phyloP scores from a whole-genome alignment of 805 yeast genomes.

The Lipomyces japonicus region DNA sequence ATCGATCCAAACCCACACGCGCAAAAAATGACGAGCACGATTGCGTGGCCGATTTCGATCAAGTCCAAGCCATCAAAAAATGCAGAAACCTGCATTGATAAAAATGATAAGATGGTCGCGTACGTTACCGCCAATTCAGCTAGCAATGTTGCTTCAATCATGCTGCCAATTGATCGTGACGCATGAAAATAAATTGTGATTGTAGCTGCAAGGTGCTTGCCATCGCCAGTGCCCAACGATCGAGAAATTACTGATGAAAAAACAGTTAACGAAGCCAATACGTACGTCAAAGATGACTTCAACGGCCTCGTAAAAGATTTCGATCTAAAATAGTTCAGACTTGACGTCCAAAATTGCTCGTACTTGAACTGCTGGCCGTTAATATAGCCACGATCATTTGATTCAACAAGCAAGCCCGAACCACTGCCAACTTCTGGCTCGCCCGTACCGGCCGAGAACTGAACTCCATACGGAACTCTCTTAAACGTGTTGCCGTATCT shows the following conservation, averaged over 20 bases:
- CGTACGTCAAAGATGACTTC: conserved; percentile 69
- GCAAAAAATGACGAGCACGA: conserved; percentile 51
- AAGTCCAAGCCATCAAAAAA: conserved; percentile 45
- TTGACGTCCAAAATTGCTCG: no score
- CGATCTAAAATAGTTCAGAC: no score
- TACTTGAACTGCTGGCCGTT: no score
- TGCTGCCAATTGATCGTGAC: conserved; percentile 70
- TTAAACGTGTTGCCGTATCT: no score
- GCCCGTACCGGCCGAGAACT: no score
- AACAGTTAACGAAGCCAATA: conserved; percentile 71
- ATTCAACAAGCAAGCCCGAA: no score
- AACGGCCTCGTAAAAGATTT: conserved; percentile 34
- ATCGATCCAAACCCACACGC: conserved; percentile 59
- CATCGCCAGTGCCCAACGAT: conserved; percentile 60
- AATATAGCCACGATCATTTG: no score
- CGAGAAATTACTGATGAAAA: conserved; percentile 46
- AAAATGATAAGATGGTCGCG: conserved; percentile 52
- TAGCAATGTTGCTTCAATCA: conserved; percentile 68
- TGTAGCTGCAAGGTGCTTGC: conserved; percentile 78
- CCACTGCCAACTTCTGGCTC: no score
- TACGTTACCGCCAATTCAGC: conserved; percentile 53
- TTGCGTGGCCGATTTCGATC: conserved; percentile 37
- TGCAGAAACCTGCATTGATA: conserved; percentile 52
- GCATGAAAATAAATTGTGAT: conserved; percentile 87
- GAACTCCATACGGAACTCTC: no score